Percentiles rank a stretch among this genome's conserved stretches.
These are phyloP conservation scores for Cenococcum geophilum DNA, from an alignment of 495 filamentous ascomycete genomes.

Conservation along the genomic window DNA sequence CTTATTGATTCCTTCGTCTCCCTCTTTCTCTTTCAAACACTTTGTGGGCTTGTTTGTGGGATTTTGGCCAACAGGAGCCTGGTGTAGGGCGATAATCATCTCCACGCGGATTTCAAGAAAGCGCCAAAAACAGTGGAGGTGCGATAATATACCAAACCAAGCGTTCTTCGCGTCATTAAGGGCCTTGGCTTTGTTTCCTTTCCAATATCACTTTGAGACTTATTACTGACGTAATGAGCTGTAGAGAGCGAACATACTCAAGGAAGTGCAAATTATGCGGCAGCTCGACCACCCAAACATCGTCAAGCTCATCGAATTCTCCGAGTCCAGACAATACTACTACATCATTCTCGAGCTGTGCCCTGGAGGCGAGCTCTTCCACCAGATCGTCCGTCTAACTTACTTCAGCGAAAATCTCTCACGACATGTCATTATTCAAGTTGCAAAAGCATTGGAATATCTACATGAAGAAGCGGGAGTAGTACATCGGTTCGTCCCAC, in stretches of 20 bases:
- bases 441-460: slow-evolving; percentile 88
- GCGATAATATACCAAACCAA: slow-evolving; percentile 52
- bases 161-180: slow-evolving; percentile 29
- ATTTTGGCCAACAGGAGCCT: slow-evolving; percentile 40
- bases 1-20: slow-evolving; percentile 23
- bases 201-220: slow-evolving; percentile 8
- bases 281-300: slow-evolving; percentile 94
- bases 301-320: slow-evolving; percentile 85
- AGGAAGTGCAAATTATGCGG: slow-evolving; percentile 98
- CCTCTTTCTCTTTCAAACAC: slow-evolving; percentile 34
- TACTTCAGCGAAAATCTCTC: slow-evolving; percentile 97
- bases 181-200: slow-evolving; percentile 4
- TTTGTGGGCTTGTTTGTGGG: slow-evolving; percentile 30
- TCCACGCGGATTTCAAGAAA: slow-evolving; percentile 94
- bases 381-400: slow-evolving; percentile 95
- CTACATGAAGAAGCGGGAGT: slow-evolving; percentile 91
- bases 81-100: slow-evolving; percentile 69
- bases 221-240: slow-evolving; percentile 37
- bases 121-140: slow-evolving; percentile 94
- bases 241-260: slow-evolving; percentile 92
- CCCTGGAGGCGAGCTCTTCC: slow-evolving; percentile 92
- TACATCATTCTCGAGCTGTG: slow-evolving; percentile 95
- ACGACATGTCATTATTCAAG: slow-evolving; percentile 88
- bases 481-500: slow-evolving; percentile 79
- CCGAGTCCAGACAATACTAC: slow-evolving; percentile 90